phyloP scores from a whole-genome alignment of 108 stramenopile genomes.

The Thalassiosira profunda region DNA sequence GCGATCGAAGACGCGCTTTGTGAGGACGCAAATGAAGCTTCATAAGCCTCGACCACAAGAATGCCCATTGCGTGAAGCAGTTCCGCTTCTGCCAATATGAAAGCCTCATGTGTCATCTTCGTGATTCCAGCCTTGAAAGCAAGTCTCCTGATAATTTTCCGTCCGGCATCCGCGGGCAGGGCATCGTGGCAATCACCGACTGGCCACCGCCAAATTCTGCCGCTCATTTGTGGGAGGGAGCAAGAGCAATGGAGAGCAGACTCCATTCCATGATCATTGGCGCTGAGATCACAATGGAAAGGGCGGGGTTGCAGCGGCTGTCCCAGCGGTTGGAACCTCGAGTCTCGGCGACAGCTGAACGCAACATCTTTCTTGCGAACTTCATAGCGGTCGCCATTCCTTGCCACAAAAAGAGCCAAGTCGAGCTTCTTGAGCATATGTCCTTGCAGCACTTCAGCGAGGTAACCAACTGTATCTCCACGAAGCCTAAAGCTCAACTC shows the following conservation, averaged over 20 bases:
- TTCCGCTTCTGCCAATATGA: conserved; percentile 1
- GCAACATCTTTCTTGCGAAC: not conserved
- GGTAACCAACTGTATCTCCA: not conserved
- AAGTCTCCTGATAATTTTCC: conserved; percentile 13
- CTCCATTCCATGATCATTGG: no score
- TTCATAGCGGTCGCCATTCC: not conserved
- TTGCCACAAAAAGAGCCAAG: not conserved
- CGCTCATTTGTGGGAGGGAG: not conserved
- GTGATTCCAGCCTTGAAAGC: conserved; percentile 9
- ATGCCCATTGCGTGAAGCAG: conserved; percentile 5
- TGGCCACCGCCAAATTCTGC: conserved; percentile 13
- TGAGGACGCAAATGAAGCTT: not conserved
- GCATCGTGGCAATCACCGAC: no score
- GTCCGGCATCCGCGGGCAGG: conserved; percentile 6
- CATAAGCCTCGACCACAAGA: conserved; percentile 1
- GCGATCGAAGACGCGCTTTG: not conserved
- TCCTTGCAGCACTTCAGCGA: not conserved
- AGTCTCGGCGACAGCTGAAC: no score
- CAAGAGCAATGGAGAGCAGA: no score
- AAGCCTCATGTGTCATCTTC: not conserved
- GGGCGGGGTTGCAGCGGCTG: not conserved
- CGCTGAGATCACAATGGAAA: no score
- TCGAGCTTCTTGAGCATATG: not conserved
- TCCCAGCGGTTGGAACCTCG: not conserved
- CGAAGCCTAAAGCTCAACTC: not conserved